These are phyloP conservation scores for Lepiota subincarnata DNA, from an alignment of 768 basidiomycete genomes.

Conservation along the genomic window DNA sequence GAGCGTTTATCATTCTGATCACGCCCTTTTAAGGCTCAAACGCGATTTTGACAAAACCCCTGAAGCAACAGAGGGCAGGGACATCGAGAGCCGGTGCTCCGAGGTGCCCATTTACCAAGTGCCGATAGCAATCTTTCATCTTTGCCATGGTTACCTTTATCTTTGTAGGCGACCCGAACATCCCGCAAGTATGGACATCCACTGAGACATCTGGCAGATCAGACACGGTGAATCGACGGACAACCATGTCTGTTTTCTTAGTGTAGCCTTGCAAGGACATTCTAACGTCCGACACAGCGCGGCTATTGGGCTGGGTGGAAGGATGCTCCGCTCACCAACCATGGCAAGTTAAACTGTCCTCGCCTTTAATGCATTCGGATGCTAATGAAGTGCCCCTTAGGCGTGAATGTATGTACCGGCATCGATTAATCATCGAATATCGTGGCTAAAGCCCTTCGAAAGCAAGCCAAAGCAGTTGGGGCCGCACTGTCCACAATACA, in stretches of 20 bases:
- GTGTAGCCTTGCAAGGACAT: neutral
- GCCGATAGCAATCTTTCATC: neutral
- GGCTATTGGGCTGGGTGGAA: slow-evolving; percentile 71
- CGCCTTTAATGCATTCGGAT: neutral
- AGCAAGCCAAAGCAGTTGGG: slow-evolving; percentile 66
- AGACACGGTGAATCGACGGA: slow-evolving; percentile 78
- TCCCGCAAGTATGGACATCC: neutral
- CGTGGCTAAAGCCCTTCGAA: neutral
- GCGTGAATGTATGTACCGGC: slow-evolving; percentile 45
- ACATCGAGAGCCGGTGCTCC: neutral
- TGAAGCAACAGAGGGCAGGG: neutral
- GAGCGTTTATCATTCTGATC: no score
- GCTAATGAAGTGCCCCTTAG: slow-evolving; percentile 25
- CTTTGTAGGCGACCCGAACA: slow-evolving; percentile 29
- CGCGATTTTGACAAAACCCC: neutral
- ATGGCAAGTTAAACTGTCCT: slow-evolving; percentile 42
- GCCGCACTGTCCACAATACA: slow-evolving; percentile 41
- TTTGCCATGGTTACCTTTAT: slow-evolving; percentile 32
- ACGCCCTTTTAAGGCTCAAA: neutral
- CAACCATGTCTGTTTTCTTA: slow-evolving; percentile 50
- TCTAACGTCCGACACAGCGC: slow-evolving; percentile 18
- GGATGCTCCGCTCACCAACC: slow-evolving; percentile 70
- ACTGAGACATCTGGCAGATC: slow-evolving; percentile 36
- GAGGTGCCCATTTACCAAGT: neutral
- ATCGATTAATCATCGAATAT: neutral